Evolutionary conservation across 1,139 yeast species (phyloP).

Genomic region (Candida tunisiensis): DNA sequence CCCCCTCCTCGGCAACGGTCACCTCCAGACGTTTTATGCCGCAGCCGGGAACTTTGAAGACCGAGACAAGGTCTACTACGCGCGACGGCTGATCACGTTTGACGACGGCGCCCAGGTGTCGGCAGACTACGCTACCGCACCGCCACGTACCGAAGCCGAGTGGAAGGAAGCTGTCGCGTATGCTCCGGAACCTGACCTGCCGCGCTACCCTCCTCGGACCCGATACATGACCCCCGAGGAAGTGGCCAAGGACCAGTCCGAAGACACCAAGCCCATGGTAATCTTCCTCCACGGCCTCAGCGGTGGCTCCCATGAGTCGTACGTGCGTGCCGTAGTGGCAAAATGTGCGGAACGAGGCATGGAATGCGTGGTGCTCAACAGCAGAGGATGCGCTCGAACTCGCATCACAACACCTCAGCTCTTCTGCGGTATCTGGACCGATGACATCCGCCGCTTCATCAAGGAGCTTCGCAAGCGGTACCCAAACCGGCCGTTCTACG

Average conservation of each 20-base stretch:
- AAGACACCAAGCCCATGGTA: slow-evolving; percentile 38
- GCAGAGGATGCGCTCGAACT: slow-evolving; percentile 80
- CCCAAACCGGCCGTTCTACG: slow-evolving; percentile 61
- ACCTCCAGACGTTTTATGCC: slow-evolving; percentile 58
- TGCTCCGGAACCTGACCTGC: slow-evolving; percentile 51
- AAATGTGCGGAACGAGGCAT: slow-evolving; percentile 17
- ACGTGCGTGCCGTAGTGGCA: slow-evolving; percentile 41
- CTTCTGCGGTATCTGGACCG: slow-evolving; percentile 61
- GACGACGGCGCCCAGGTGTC: slow-evolving; percentile 54
- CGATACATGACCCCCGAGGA: slow-evolving; percentile 47
- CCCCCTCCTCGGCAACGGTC: slow-evolving; percentile 55
- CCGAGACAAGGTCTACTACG: slow-evolving; percentile 47
- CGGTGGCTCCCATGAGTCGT: slow-evolving; percentile 85
- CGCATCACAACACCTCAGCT: slow-evolving; percentile 58
- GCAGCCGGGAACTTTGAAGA: slow-evolving; percentile 37
- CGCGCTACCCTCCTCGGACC: slow-evolving; percentile 64
- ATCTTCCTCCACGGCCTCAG: slow-evolving; percentile 72
- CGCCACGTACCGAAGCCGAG: slow-evolving; percentile 26
- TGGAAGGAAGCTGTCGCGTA: slow-evolving; percentile 34
- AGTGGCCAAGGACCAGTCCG: slow-evolving; percentile 16
- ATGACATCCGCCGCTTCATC: slow-evolving; percentile 48
- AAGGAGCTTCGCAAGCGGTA: slow-evolving; percentile 33
- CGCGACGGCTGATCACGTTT: slow-evolving; percentile 50
- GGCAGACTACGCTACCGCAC: slow-evolving; percentile 53
- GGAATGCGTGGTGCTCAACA: slow-evolving; percentile 62